These are phyloP conservation scores for Akanthomyces muscarius DNA, from an alignment of 2,329 filamentous ascomycete genomes.

Conservation along the genomic window DNA sequence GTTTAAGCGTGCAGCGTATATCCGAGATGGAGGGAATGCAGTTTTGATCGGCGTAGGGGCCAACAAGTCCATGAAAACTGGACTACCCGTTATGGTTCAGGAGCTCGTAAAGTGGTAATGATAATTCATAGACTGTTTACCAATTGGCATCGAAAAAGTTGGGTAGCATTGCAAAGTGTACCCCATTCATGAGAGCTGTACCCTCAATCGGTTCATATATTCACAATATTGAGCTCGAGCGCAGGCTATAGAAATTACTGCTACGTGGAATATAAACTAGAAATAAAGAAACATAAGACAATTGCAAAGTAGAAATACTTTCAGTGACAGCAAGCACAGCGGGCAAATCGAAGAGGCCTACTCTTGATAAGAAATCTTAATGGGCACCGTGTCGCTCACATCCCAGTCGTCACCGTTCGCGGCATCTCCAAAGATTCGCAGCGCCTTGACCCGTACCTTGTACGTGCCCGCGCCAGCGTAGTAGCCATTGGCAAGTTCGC, in stretches of 20 bases:
- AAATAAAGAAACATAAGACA: not conserved
- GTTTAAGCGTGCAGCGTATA: too few relatives aligned
- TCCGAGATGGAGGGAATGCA: too few relatives aligned
- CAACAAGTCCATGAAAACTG: too few relatives aligned
- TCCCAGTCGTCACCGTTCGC: slow-evolving; percentile 38
- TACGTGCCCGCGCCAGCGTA: slow-evolving; percentile 41
- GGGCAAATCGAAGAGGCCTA: not conserved
- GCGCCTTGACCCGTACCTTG: slow-evolving; percentile 39
- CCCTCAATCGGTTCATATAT: too few relatives aligned
- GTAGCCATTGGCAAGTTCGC: slow-evolving; percentile 36
- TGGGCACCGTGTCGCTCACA: slow-evolving; percentile 28
- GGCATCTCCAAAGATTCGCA: slow-evolving; percentile 42
- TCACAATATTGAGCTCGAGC: too few relatives aligned
- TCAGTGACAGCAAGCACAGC: not conserved
- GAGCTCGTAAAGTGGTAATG: too few relatives aligned
- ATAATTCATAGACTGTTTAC: too few relatives aligned
- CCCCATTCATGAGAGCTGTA: slow-evolving; percentile 22
- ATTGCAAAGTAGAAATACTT: not conserved
- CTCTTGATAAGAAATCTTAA: slow-evolving; percentile 1
- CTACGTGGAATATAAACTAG: not conserved
- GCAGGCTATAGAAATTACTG: too few relatives aligned
- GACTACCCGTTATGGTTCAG: too few relatives aligned
- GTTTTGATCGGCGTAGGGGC: too few relatives aligned
- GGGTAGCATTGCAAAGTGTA: slow-evolving; percentile 32
- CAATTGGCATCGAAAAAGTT: too few relatives aligned